Base-by-base conservation (phyloP, 495 filamentous ascomycete species). In the Trichoderma gamsii region DNA sequence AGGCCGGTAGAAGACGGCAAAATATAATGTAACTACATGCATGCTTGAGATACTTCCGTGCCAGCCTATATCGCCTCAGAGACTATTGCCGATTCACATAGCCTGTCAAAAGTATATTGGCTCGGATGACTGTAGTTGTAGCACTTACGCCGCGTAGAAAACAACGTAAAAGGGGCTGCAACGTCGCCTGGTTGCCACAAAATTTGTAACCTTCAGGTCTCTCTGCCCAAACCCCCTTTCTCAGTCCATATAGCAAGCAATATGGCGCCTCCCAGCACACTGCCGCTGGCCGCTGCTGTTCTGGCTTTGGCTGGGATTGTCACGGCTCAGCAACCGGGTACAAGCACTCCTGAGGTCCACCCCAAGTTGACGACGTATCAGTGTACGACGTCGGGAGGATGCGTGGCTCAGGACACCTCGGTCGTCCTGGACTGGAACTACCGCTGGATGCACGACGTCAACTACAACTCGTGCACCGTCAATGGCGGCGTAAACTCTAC, bases 341-440 rank as follows among this genome's bases (percentile, higher is more conserved):
- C 70, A 44, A 63, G 64, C 61, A 76, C 76, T 18, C 72, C 81
- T 2, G 85, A 88, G 72, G 79, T 76, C 41, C 84, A 86, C 64
- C 85, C 85, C 16, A 70, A 73, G 66, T 69, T 88, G 41, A 75
- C 71, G 3, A 82, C 83, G 12, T 82, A 81, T 69, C 69, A 76
- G 41, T 88, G 85, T 76, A 83, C 80, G 9, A 75, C 72, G 7
- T 71, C 71, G 25, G 77, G 76, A 38, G 81, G 82, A 13, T 87
- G 84, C 72, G 77, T 73, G 46, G 77, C 72, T 46, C 69, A 79
- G 64, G 73, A 76, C n/a, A 81, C 79, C 63, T 76, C 74, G 27
- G 72, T 87, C 41, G 84, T 85, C 12, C 72, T 84, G 18, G 85
- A 88, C 71, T 75, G 79, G 41, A 73, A 79, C 15, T 76, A 80